Evolutionary conservation across 495 filamentous ascomycete species (phyloP), one percentile per base, ranked within the genome.

Genomic region (Penicillium silybi): DNA sequence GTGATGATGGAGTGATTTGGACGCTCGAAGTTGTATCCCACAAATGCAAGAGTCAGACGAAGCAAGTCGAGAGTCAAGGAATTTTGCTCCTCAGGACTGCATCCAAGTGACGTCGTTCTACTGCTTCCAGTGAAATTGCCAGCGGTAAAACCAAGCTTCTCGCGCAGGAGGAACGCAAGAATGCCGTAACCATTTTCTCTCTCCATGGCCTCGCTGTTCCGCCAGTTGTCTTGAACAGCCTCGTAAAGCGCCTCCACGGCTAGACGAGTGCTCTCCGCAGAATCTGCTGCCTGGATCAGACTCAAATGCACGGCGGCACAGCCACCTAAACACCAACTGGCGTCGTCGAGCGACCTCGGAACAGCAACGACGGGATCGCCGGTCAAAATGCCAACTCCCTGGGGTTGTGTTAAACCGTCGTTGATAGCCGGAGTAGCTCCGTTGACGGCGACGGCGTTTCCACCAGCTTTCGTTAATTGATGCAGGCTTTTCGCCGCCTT

Each of bases 201-300:
- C 68, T 98, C 93, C 90, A 98, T 95, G 43, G 92, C 92, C 68
- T 98, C 93, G 59, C 95, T 97, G 56, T 97, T 97, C 57, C 93
- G 82, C 93, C 93, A 98, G 64, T 85, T 96, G 42, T 86, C 84
- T 61, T 87, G 83, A 15, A 96, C 85, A 46, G 86, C 85, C 62
- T 86, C 83, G 54, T 96, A 90, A 39, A 96, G 74, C 45, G 93
- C 86, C 56, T 91, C 82, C 10, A 95, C 85, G 3, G 91, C 85
- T 34, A 87, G 78, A n/a, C 89, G 71, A 32, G 89, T 78, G 26
- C 79, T 82, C 39, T 88, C 80, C 9, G 77, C 73, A n/a, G 81
- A 85, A 15, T 74, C 72, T 17, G 95, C 84, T 11, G 83, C 74
- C 61, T 96, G 89, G 13, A 98, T 69, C 39, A 97, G 70, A 63